A percentile compares a stretch with the other conserved stretches of the same genome.
phyloP scores from a whole-genome alignment of 2,329 filamentous ascomycete species.

The Talaromyces sp. region DNA sequence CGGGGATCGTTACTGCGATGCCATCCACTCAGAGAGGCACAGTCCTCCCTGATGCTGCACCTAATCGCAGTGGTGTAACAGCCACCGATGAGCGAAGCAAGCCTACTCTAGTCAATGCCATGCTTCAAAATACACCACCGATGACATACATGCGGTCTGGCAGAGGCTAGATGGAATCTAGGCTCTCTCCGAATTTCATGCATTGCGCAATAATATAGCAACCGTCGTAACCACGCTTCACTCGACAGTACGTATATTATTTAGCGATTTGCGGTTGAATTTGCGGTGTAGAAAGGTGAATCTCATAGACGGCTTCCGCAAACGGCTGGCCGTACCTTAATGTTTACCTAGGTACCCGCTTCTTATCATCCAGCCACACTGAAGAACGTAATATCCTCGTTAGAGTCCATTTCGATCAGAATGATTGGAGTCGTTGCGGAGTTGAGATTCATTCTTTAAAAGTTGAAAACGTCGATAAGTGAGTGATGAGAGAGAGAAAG shows the following conservation, averaged over 20 bases:
- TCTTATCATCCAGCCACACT: not conserved
- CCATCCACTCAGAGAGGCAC: conserved; percentile 3
- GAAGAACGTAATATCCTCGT: not conserved
- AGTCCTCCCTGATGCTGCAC: not conserved
- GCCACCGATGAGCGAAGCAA: not conserved
- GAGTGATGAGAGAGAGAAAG: too few species aligned
- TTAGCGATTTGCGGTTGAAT: not conserved
- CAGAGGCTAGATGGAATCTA: not conserved
- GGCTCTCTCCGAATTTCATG: not conserved
- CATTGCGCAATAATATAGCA: not conserved
- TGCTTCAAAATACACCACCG: not conserved
- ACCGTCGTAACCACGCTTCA: too few species aligned
- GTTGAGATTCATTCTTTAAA: not conserved
- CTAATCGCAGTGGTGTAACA: not conserved
- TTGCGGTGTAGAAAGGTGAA: conserved; percentile 1
- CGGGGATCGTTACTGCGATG: not conserved
- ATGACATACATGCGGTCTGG: not conserved
- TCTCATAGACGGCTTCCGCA: conserved; percentile 2
- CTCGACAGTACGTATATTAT: not conserved
- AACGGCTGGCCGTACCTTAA: not conserved
- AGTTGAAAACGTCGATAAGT: too few species aligned
- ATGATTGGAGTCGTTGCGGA: too few species aligned
- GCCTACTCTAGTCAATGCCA: not conserved
- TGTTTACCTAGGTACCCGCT: not conserved
- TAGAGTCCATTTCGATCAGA: not conserved